These are phyloP conservation scores for Aspergillus niger DNA, from an alignment of 2,329 filamentous ascomycete genomes.

Conservation along the genomic window DNA sequence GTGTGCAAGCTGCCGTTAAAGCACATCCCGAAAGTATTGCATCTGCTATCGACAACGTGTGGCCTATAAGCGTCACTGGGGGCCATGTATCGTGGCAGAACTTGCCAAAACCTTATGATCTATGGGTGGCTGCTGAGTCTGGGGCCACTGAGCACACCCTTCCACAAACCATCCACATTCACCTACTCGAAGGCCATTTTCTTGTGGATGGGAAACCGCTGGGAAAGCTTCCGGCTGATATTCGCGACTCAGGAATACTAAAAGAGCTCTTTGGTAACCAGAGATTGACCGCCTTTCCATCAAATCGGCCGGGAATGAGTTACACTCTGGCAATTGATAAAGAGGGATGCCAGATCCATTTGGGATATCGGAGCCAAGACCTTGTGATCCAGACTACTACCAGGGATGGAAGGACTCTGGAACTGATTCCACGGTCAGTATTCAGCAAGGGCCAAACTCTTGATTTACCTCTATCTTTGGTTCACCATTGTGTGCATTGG, in stretches of 20 bases:
- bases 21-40: constrained; percentile 30
- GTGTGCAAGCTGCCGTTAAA: constrained; percentile 27
- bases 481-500: constrained; percentile 56
- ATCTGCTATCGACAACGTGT: constrained; percentile 44
- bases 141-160: constrained; percentile 30
- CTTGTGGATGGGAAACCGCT: constrained; percentile 53
- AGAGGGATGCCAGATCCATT: constrained; percentile 52
- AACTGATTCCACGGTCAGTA: constrained; percentile 35
- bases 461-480: constrained; percentile 56
- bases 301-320: constrained; percentile 55
- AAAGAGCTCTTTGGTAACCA: constrained; percentile 57
- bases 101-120: constrained; percentile 22
- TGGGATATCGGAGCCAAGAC: constrained; percentile 50
- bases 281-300: constrained; percentile 55
- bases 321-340: constrained; percentile 47
- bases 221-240: constrained; percentile 56
- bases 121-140: constrained; percentile 39
- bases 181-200: constrained; percentile 52
- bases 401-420: constrained; percentile 23
- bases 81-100: no score
- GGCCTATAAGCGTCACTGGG: constrained; percentile 37
- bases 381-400: constrained; percentile 52
- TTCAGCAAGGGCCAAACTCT: constrained; percentile 30
- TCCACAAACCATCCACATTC: constrained; percentile 44
- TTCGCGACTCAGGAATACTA: constrained; percentile 49